Evolutionary conservation across 768 basidiomycete species (phyloP), one percentile per base, ranked within the genome.

Genomic region (Russula vinacea): DNA sequence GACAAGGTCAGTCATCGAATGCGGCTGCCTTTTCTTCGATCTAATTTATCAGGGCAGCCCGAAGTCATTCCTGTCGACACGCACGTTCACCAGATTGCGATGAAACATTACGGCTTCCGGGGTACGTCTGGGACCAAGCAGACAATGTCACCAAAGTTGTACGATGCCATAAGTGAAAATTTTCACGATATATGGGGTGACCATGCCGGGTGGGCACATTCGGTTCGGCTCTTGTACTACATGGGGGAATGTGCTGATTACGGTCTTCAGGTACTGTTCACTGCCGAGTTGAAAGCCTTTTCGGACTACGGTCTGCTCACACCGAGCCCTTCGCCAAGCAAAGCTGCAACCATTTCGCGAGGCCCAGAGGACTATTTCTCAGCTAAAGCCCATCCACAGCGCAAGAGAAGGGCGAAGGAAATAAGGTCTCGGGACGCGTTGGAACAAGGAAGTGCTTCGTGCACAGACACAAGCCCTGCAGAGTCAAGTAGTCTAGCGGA

Each of bases 21-120:
- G 7, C 40, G 47, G 19, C 39, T 19, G 33, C 42, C 14, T 24
- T n/a, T 33, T 39, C 32, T 29, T 26, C 5, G n/a, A 14, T 54
- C n/a, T 29, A 58, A 17, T 26, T 35, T 7, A 47, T 35, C 37
- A 26, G 1, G 40, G 24, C 64, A 96, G 92, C 81, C 78, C 70
- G 89, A 92, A 67, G 87, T 94, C 17, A 83, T 98, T 10, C 97
- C 97, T 4, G 91, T 99, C 58, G 97, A 99, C 72, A 97, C 95
- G 0, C 97, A 99, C 72, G 90, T 99, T 33, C 80, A 89, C 67
- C 93, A 96, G 71, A 94, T 98, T 58, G 91, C 92, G 10, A 76
- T 81, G 26, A 92, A 89, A 71, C 78, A 90, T 70, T 92, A 93
- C 69, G 87, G 87, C 1, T 70, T 92, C 13, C 84, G 83, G 68